A percentile compares a stretch with the other conserved stretches of the same genome.
These are phyloP conservation scores for Vachellia pachyceras DNA, from an alignment of 306 rosid species.

Conservation along the genomic window DNA sequence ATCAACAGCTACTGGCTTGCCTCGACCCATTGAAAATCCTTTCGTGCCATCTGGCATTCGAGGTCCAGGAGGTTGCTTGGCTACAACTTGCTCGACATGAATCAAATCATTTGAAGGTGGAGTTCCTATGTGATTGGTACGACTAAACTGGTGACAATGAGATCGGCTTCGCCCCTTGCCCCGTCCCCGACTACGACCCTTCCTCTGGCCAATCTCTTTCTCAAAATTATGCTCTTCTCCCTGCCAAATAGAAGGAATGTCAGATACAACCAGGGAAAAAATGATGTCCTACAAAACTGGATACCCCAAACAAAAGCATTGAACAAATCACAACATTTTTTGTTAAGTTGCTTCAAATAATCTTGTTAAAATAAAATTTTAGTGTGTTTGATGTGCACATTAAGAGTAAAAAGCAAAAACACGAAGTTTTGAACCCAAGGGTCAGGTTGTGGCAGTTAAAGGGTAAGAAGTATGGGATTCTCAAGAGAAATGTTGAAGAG, in stretches of 20 bases:
- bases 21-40: constrained; percentile 96
- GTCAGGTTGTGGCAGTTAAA: too few species aligned
- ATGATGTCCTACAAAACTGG: constrained; percentile 8
- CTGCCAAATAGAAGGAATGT: constrained; percentile 45
- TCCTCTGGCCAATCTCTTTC: constrained; percentile 80
- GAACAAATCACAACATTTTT: background rate
- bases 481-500: too few species aligned
- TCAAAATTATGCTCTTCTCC: constrained; percentile 85
- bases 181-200: constrained; percentile 69
- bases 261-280: background rate
- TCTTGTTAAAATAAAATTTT: background rate
- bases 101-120: constrained; percentile 56
- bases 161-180: constrained; percentile 85
- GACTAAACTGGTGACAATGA: constrained; percentile 69
- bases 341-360: background rate
- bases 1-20: constrained; percentile 75
- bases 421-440: too few species aligned
- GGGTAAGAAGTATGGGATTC: too few species aligned
- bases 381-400: background rate
- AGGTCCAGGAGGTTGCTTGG: constrained; percentile 94
- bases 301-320: background rate
- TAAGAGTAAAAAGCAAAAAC: too few species aligned
- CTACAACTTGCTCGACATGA: constrained; percentile 55
- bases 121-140: constrained; percentile 64
- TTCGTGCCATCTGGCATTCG: constrained; percentile 99